phyloP scores from a whole-genome alignment of 2,329 filamentous ascomycete species.

The Leptosphaerulina australis region DNA sequence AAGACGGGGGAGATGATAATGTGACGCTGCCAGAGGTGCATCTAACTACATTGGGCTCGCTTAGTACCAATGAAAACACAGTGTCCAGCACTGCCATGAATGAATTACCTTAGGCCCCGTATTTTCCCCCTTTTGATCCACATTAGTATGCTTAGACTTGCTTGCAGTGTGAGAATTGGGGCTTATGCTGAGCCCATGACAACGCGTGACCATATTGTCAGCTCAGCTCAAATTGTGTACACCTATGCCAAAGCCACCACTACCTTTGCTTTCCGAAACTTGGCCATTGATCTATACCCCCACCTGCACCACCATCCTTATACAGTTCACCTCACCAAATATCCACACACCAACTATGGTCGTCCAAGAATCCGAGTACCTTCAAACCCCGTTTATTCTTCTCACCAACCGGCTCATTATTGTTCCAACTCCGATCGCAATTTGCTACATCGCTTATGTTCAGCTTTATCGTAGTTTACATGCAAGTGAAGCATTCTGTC shows the following conservation, averaged over 20 bases:
- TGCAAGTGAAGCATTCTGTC: slow-evolving; percentile 18
- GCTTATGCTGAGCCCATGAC: too few species aligned
- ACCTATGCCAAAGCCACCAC: not conserved
- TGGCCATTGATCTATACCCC: not conserved
- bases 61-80: not conserved
- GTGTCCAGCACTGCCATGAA: slow-evolving; percentile 8
- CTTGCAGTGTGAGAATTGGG: slow-evolving; percentile 1
- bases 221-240: too few species aligned
- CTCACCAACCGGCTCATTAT: slow-evolving; percentile 16
- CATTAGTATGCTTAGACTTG: slow-evolving; percentile 1
- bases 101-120: slow-evolving; percentile 3
- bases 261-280: not conserved
- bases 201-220: too few species aligned
- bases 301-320: not conserved
- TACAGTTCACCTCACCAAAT: not conserved
- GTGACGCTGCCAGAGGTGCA: not conserved
- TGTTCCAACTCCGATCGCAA: slow-evolving; percentile 19
- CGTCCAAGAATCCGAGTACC: slow-evolving; percentile 3
- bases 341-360: slow-evolving; percentile 1
- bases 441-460: slow-evolving; percentile 7
- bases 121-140: not conserved
- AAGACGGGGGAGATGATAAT: not conserved
- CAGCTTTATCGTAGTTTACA: slow-evolving; percentile 17
- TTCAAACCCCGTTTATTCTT: slow-evolving; percentile 12
- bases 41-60: slow-evolving; percentile 7